A percentile compares a stretch with the other conserved stretches of the same genome.
phyloP scores from a whole-genome alignment of 352 stramenopile genomes.

The Globisporangium echinulatum region DNA sequence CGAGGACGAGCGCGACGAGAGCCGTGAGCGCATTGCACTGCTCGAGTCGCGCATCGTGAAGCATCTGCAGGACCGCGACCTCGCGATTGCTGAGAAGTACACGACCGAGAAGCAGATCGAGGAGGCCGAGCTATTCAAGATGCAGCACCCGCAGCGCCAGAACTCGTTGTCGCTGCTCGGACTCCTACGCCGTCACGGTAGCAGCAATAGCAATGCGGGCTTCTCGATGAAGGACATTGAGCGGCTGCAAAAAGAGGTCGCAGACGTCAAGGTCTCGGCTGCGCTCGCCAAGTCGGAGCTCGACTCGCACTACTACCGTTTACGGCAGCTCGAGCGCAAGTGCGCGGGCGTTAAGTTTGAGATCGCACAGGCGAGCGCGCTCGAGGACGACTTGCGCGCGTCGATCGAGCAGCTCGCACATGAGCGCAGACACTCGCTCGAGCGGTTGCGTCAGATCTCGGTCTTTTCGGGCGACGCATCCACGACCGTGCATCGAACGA shows the following conservation, averaged over 20 bases:
- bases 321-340: constrained; percentile 56
- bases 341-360: constrained; percentile 55
- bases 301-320: constrained; percentile 51
- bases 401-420: constrained; percentile 42
- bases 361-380: constrained; percentile 46
- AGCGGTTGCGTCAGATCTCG: constrained; percentile 57
- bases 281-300: constrained; percentile 51
- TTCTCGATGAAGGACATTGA: constrained; percentile 53
- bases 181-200: constrained; percentile 10
- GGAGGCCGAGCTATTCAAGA: constrained; percentile 52
- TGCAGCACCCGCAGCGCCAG: constrained; percentile 18
- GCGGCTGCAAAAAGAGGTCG: constrained; percentile 54
- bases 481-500: background rate
- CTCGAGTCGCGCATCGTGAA: constrained; percentile 70
- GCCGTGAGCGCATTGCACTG: constrained; percentile 42
- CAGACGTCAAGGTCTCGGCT: constrained; percentile 54
- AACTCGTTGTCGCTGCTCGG: constrained; percentile 17
- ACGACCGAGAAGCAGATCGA: constrained; percentile 61
- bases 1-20: constrained; percentile 35
- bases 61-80: constrained; percentile 61
- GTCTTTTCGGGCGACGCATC: constrained; percentile 30
- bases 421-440: constrained; percentile 36
- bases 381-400: constrained; percentile 58
- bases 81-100: constrained; percentile 67
- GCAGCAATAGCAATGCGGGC: constrained; percentile 10